Conservation (phyloP, 2,329 filamentous ascomycete species). For the Sarocladium kiliense region DNA sequence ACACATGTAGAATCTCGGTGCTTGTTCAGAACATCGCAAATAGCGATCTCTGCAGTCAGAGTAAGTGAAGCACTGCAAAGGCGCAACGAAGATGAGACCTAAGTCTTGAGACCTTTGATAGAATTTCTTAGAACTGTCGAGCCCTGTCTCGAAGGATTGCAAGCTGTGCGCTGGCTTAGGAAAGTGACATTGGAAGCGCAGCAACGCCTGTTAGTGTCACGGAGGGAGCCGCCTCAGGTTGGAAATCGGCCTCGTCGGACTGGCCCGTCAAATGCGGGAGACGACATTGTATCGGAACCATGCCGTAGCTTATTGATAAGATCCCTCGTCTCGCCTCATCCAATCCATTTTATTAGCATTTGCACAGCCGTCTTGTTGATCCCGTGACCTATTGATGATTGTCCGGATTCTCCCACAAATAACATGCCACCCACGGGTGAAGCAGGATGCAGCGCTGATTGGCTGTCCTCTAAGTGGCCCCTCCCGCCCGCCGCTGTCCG, state of each 20-base stretch:
- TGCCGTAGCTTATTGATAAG: not conserved
- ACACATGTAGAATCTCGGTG: not conserved
- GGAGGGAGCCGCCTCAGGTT: not conserved
- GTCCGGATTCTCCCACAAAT: not conserved
- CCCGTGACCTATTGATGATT: not conserved
- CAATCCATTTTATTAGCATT: not conserved
- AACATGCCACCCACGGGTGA: slow-evolving; percentile 7
- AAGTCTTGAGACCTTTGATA: too few species aligned
- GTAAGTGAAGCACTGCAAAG: too few species aligned
- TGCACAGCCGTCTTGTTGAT: not conserved
- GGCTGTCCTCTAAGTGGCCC: not conserved
- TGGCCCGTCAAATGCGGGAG: slow-evolving; percentile 1
- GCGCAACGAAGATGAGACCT: too few species aligned
- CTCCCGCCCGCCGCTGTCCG: not conserved
- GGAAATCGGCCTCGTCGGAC: not conserved
- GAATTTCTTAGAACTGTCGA: not conserved
- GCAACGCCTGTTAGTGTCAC: not conserved
- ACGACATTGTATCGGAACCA: not conserved
- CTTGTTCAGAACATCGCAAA: too few species aligned
- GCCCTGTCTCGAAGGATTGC: too few species aligned
- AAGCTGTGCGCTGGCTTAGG: not conserved
- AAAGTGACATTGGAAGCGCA: not conserved
- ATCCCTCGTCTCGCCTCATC: not conserved
- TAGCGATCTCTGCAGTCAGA: too few species aligned
- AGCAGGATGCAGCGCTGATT: slow-evolving; percentile 2